Evolutionary conservation across 1,139 yeast species (phyloP).

Genomic region (Yarrowia galli): DNA sequence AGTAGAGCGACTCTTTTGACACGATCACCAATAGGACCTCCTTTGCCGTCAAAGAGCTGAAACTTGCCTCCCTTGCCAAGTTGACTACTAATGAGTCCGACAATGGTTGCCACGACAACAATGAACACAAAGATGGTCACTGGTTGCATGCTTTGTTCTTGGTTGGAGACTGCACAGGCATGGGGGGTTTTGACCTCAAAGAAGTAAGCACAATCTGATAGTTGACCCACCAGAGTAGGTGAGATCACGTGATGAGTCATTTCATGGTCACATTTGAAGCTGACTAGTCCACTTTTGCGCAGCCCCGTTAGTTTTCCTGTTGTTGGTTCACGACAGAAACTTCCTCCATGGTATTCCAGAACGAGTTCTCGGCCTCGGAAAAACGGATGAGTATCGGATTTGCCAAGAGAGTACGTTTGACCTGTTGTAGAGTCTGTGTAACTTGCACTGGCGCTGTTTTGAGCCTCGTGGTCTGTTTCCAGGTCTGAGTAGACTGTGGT

Average conservation of each 20-base stretch:
- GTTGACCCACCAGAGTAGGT: conserved; percentile 72
- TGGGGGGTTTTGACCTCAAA: conserved; percentile 87
- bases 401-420: conserved; percentile 70
- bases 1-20: background rate
- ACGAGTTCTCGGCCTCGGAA: conserved; percentile 77
- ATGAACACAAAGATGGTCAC: conserved; percentile 46
- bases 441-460: conserved; percentile 64
- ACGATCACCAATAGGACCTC: background rate
- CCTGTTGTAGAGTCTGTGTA: conserved; percentile 61
- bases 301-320: conserved; percentile 55
- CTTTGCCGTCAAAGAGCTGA: background rate
- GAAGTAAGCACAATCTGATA: conserved; percentile 79
- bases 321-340: conserved; percentile 60
- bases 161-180: conserved; percentile 84
- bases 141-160: conserved; percentile 50
- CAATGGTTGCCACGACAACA: conserved; percentile 52
- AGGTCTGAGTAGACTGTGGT: background rate
- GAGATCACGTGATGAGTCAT: conserved; percentile 61
- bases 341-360: conserved; percentile 74
- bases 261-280: conserved; percentile 83
- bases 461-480: conserved; percentile 50
- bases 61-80: conserved; percentile 14
- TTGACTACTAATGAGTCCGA: conserved; percentile 40
- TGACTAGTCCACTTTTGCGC: conserved; percentile 69
- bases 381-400: conserved; percentile 57